These are phyloP conservation scores for Plasmodium billcollinsi DNA, from an alignment of 169 alveolate species.

Conservation along the genomic window DNA sequence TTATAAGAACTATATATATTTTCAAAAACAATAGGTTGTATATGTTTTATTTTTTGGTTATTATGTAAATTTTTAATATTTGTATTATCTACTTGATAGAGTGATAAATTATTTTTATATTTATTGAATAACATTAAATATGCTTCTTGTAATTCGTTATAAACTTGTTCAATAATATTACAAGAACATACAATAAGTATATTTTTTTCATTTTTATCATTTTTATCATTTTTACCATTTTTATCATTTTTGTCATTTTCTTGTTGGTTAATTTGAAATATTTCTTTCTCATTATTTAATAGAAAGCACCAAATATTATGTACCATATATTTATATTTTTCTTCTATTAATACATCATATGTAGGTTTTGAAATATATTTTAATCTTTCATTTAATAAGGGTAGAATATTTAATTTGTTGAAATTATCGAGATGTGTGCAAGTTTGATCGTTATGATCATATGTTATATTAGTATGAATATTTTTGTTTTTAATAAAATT, in stretches of 20 bases:
- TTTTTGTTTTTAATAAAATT: not conserved
- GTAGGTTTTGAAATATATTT: constrained; percentile 44
- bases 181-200: constrained; percentile 38
- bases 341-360: constrained; percentile 45
- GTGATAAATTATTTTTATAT: constrained; percentile 6
- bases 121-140: constrained; percentile 19
- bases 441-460: not conserved
- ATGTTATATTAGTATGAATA: not conserved
- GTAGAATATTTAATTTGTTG: constrained; percentile 7
- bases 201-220: no score
- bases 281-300: constrained; percentile 39
- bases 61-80: not conserved
- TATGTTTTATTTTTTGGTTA: not conserved
- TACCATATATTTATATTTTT: constrained; percentile 49
- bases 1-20: constrained; percentile 67
- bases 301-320: constrained; percentile 68
- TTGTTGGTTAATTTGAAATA: constrained; percentile 13
- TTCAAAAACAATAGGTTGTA: constrained; percentile 14
- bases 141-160: constrained; percentile 18
- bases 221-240: no score
- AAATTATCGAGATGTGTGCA: not conserved
- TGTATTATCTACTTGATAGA: no score
- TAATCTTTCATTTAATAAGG: constrained; percentile 49
- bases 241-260: no score
- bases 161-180: constrained; percentile 19